A percentile compares a stretch with the other conserved stretches of the same genome.
Conservation (phyloP, 495 filamentous ascomycete genomes). For the Xylaria curta region DNA sequence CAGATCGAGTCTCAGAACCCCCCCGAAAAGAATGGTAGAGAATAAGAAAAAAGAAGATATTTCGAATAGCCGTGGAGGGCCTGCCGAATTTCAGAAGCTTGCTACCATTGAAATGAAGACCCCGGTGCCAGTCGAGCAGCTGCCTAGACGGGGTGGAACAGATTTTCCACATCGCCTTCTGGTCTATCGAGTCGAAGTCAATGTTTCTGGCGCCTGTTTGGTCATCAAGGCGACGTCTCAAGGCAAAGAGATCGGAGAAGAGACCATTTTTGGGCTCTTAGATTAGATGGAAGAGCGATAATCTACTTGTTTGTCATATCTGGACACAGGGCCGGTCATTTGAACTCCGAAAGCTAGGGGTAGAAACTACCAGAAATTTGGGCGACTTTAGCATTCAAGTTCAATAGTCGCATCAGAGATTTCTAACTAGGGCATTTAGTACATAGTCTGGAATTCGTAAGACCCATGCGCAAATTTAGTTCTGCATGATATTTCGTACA, state of each 20-base stretch:
- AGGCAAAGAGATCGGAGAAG: not conserved
- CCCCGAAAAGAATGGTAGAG: slow-evolving; percentile 2
- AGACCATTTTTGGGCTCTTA: not conserved
- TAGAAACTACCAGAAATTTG: not conserved
- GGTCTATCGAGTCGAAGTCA: slow-evolving; percentile 13
- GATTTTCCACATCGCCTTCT: not conserved
- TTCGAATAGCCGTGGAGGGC: not conserved
- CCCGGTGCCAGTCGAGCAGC: slow-evolving; percentile 18
- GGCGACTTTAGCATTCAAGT: not conserved
- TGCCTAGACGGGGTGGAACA: slow-evolving; percentile 1
- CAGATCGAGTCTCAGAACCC: not conserved
- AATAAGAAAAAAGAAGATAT: not conserved
- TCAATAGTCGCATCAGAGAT: not conserved
- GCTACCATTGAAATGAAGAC: slow-evolving; percentile 10
- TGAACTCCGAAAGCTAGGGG: not conserved
- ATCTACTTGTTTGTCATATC: not conserved
- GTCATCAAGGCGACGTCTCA: slow-evolving; percentile 5
- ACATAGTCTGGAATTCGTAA: slow-evolving; percentile 2
- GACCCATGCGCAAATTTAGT: not conserved
- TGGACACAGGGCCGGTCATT: not conserved
- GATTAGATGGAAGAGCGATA: not conserved
- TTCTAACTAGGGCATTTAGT: slow-evolving; percentile 4
- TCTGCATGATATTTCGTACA: not conserved
- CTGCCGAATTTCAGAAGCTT: not conserved
- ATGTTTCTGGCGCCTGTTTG: slow-evolving; percentile 10